Evolutionary conservation across 2,329 filamentous ascomycete species (phyloP).

Genomic region (Aureobasidium zeae): DNA sequence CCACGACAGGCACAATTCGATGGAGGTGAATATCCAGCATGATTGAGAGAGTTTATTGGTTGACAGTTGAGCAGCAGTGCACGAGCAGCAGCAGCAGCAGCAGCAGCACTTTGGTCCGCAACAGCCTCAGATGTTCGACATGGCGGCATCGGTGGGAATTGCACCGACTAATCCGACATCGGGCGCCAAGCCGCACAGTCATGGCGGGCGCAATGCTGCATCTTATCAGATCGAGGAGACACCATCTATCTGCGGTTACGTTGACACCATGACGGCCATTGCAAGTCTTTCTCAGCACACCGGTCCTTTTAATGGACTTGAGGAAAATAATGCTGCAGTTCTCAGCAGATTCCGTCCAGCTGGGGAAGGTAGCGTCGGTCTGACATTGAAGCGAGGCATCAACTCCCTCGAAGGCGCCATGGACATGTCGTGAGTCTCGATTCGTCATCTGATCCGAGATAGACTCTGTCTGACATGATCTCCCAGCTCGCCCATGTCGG

Average conservation of each 20-base stretch:
- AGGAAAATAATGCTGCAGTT: too few species aligned
- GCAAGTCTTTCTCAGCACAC: too few species aligned
- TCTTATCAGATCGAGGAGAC: constrained; percentile 14
- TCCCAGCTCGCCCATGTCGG: background rate
- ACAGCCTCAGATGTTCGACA: too few species aligned
- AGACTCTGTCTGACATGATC: background rate
- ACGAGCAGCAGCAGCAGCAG: too few species aligned
- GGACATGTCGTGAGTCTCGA: constrained; percentile 8
- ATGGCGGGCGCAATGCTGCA: background rate
- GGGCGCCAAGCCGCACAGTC: constrained; percentile 9
- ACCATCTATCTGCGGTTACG: constrained; percentile 10
- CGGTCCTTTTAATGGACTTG: too few species aligned
- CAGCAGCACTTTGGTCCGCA: too few species aligned
- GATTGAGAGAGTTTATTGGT: too few species aligned
- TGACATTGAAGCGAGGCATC: constrained; percentile 2
- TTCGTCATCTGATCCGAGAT: background rate
- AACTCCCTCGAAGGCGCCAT: background rate
- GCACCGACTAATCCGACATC: too few species aligned
- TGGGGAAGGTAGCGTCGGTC: background rate
- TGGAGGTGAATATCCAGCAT: too few species aligned
- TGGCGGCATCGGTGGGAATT: too few species aligned
- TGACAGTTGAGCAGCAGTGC: too few species aligned
- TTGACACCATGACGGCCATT: background rate
- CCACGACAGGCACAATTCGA: too few species aligned
- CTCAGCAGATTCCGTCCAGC: constrained; percentile 2